Percentiles rank a stretch among this genome's conserved stretches.
These are phyloP conservation scores for Claviceps quebecensis DNA, from an alignment of 2,329 filamentous ascomycete species.

Conservation along the genomic window DNA sequence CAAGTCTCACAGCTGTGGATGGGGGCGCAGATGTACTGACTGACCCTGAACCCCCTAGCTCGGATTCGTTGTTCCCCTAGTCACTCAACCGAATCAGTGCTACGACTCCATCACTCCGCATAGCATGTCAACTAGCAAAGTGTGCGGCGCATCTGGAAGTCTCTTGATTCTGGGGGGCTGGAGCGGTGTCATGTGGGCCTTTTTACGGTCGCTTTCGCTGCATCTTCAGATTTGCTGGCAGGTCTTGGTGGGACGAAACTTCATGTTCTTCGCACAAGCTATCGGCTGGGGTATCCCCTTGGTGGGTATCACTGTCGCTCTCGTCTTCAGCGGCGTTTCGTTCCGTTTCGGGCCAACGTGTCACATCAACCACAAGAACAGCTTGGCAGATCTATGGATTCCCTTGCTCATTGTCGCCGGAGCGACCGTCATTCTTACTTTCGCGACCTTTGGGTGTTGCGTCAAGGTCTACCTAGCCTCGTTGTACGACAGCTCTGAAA, in stretches of 20 bases:
- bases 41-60: constrained; percentile 37
- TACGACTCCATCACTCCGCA: constrained; percentile 84
- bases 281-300: constrained; percentile 75
- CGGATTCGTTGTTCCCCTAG: constrained; percentile 81
- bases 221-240: constrained; percentile 99
- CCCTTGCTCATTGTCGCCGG: constrained; percentile 69
- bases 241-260: constrained; percentile 69
- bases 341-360: constrained; percentile 87
- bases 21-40: constrained; percentile 1
- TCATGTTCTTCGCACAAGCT: constrained; percentile 74
- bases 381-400: constrained; percentile 77
- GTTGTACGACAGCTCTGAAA: constrained; percentile 55
- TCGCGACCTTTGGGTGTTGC: constrained; percentile 81
- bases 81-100: constrained; percentile 65
- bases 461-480: constrained; percentile 88
- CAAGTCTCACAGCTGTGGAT: neutral
- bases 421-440: constrained; percentile 63
- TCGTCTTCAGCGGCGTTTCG: constrained; percentile 80
- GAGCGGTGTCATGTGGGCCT: constrained; percentile 77
- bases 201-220: constrained; percentile 76
- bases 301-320: constrained; percentile 58
- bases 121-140: constrained; percentile 68
- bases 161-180: constrained; percentile 79
- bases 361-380: constrained; percentile 84
- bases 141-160: constrained; percentile 79